Evolutionary conservation across 2,329 filamentous ascomycete genomes (phyloP), one percentile per base, ranked within the genome.

Genomic region (Scedosporium aurantiacum): DNA sequence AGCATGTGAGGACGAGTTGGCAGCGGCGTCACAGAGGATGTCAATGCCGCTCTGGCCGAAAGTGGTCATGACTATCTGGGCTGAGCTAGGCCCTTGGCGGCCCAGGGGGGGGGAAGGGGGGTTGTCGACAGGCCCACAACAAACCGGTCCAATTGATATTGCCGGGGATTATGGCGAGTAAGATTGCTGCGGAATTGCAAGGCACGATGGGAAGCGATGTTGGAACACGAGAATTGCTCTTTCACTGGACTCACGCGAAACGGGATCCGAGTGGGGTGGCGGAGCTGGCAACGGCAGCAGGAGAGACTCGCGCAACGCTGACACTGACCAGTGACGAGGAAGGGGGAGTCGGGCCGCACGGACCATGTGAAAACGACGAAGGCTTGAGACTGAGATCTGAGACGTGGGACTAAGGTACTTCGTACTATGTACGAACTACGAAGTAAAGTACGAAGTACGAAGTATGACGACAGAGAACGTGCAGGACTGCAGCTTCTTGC

Each of bases 11-110:
- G 58, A 54, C 2, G 58, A 60, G 47, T 47, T 47, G 58, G 58
- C 58, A 40, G 58, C 58, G 45, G 58, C 58, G 47, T 60, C 58
- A 23, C 58, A 60, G 8, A 60, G 58, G 27, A 60, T 60, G 58
- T 60, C 58, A 18, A 60, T 60, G 45, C 58, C 58, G 58, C 45
- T 60, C 23, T 54, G 58, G 12, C 58, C 58, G 58, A 40, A 54
- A 32, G 47, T 37, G 58, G 58, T 40, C 58, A 60, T 60, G 58
- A 54, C 50, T 54, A 21, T 23, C 21, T 18, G 23, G 50, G 50
- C 50, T 54, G 18, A 14, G 23, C 50, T 14, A 5, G 43, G 43
- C 43, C n/a, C 21, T 47, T 47, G 16, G 43, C n/a, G 43, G 43
- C 43, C n/a, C 43, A 47, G n/a, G 43, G 43, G 43, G 43, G 21